A percentile compares a stretch with the other conserved stretches of the same genome.
phyloP scores from a whole-genome alignment of 345 rosid species.

The Aethionema arabicum region DNA sequence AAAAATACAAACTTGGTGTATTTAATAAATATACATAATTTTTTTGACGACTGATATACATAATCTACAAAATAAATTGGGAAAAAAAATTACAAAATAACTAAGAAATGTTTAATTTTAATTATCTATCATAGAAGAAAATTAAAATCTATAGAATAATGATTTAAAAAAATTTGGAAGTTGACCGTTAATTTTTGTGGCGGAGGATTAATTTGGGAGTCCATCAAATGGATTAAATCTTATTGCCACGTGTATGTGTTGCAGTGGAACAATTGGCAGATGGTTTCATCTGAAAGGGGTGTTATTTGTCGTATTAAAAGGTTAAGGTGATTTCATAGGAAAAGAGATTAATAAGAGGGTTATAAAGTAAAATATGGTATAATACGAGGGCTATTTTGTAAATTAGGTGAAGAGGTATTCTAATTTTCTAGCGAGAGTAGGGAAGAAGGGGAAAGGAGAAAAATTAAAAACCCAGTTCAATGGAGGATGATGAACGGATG shows the following conservation, averaged over 20 bases:
- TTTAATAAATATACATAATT: no score
- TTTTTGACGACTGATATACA: no score
- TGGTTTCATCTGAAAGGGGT: background rate
- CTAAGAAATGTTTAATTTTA: background rate
- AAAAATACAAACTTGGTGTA: no score
- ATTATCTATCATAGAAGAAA: background rate
- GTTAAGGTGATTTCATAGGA: background rate
- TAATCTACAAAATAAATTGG: no score
- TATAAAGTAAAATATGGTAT: background rate
- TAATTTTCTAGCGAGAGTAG: slow-evolving; percentile 14
- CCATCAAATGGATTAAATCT: background rate
- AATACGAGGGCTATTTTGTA: slow-evolving; percentile 6
- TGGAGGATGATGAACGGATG: slow-evolving; percentile 31
- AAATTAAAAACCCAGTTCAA: background rate
- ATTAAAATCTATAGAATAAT: slow-evolving; percentile 6
- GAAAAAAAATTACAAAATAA: no score
- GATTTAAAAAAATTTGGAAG: slow-evolving; percentile 23
- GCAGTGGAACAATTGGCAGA: slow-evolving; percentile 2
- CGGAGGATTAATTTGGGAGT: slow-evolving; percentile 25
- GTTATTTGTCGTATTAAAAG: background rate
- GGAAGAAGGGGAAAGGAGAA: slow-evolving; percentile 6
- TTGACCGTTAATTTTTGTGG: slow-evolving; percentile 43
- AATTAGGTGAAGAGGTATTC: background rate
- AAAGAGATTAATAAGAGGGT: background rate
- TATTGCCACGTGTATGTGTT: slow-evolving; percentile 17